Percentiles rank a stretch among this genome's conserved stretches.
These are phyloP conservation scores for Aotearoamyces nothofagi DNA, from an alignment of 2,329 filamentous ascomycete species.

Conservation along the genomic window DNA sequence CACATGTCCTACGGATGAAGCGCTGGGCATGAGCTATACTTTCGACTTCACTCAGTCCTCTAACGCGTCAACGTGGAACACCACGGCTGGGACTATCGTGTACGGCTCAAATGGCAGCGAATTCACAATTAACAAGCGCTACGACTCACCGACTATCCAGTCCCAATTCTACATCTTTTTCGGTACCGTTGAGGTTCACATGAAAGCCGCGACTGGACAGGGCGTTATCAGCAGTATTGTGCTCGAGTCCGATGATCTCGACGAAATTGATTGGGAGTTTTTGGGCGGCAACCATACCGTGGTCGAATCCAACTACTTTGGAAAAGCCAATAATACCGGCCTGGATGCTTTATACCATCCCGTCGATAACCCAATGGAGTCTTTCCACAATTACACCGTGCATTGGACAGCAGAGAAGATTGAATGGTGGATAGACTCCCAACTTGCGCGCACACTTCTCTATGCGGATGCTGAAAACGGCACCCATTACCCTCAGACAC, in stretches of 20 bases:
- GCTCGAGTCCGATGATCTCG: slow-evolving; percentile 67
- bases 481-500: slow-evolving; percentile 58
- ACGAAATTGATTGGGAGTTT: slow-evolving; percentile 83
- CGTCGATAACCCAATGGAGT: slow-evolving; percentile 39
- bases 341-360: slow-evolving; percentile 52
- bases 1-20: slow-evolving; percentile 52
- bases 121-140: slow-evolving; percentile 55
- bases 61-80: slow-evolving; percentile 45
- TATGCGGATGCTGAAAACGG: slow-evolving; percentile 46
- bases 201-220: slow-evolving; percentile 59
- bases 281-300: slow-evolving; percentile 49
- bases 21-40: slow-evolving; percentile 46
- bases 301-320: slow-evolving; percentile 63
- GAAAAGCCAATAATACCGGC: slow-evolving; percentile 56
- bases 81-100: slow-evolving; percentile 47
- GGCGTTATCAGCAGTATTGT: slow-evolving; percentile 77
- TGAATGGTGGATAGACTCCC: slow-evolving; percentile 56
- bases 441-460: slow-evolving; percentile 45
- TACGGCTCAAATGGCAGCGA: slow-evolving; percentile 50
- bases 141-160: slow-evolving; percentile 65
- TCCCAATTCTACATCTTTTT: slow-evolving; percentile 79
- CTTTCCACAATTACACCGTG: slow-evolving; percentile 56
- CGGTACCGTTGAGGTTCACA: slow-evolving; percentile 60
- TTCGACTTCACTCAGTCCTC: slow-evolving; percentile 51
- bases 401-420: slow-evolving; percentile 54